These are phyloP conservation scores for Aspergillus oerlinghausenensis DNA, from an alignment of 2,329 filamentous ascomycete species.

Conservation along the genomic window DNA sequence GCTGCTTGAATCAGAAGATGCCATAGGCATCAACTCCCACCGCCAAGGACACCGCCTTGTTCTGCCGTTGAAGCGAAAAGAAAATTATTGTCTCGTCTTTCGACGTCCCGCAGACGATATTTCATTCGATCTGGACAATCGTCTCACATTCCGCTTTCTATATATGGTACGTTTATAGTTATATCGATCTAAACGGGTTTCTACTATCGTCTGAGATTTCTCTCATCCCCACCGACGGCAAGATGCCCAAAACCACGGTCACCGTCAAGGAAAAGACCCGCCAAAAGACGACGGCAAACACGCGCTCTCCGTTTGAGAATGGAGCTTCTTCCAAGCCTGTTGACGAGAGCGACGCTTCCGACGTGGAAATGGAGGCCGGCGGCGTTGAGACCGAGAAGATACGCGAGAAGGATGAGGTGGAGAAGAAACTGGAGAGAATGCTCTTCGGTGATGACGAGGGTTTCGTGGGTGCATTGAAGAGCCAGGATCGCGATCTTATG, in stretches of 20 bases:
- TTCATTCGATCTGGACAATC: not conserved
- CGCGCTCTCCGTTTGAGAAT: constrained; percentile 21
- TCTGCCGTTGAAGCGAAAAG: constrained; percentile 25
- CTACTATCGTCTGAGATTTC: not conserved
- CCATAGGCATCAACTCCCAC: constrained; percentile 11
- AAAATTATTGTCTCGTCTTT: constrained; percentile 28
- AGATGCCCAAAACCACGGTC: constrained; percentile 24
- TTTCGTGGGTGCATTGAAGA: constrained; percentile 70
- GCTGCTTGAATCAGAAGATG: not conserved
- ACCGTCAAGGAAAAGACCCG: constrained; percentile 28
- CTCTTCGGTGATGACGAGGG: constrained; percentile 84
- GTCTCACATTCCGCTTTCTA: not conserved
- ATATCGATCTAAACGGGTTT: not conserved
- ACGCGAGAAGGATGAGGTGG: constrained; percentile 71
- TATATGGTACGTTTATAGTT: not conserved
- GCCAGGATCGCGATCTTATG: constrained; percentile 40
- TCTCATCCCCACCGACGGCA: not conserved
- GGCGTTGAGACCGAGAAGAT: constrained; percentile 24
- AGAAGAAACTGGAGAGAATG: constrained; percentile 79
- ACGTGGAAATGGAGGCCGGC: constrained; percentile 23
- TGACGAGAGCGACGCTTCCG: constrained; percentile 19
- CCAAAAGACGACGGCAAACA: constrained; percentile 18
- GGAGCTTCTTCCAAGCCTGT: constrained; percentile 10
- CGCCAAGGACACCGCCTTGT: constrained; percentile 25
- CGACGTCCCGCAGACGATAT: not conserved